Base-by-base conservation (phyloP, 2,329 filamentous ascomycete species). In the Hypoxylon sp. region DNA sequence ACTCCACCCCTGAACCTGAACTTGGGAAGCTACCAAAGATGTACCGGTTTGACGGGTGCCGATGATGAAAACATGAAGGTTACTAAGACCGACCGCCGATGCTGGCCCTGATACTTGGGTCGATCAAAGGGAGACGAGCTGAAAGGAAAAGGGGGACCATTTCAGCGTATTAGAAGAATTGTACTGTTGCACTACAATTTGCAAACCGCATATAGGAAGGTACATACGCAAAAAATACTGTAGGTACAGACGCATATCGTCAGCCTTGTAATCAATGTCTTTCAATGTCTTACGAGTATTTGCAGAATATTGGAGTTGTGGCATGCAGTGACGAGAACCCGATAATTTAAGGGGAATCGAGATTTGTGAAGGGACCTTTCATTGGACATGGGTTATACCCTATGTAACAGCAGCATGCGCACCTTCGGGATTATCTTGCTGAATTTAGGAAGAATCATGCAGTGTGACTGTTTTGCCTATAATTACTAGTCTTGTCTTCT, bases 281-380 rank as follows among this genome's bases (percentile, higher is more conserved):
- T 50, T 38, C 54, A 59, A 65, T 67, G 52, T 65, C 61, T 68
- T 56, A 28, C 11, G 16, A 62, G 26, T 66, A 66, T 66, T 66
- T 63, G 55, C 64, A 60, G 49, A 68, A 65, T 65, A 65, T 65
- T 65, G 57, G 42, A 38, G 48, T 52, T n/a, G 14, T 59, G 53
- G 53, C 61, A 61, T 65, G 28, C 36, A 33, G 20, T 52, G 53
- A 49, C 26, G 46, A 55, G 42, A 36, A 12, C 28, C 30, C 33
- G 42, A 55, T 59, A 54, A 63, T 68, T 68, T 46, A 63, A 65
- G 55, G 62, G 62, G 62, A 20, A 44, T 33, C n/a, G 33, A 36
- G 24, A 49, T 58, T 55, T 1, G 65, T 63, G 55, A 63, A 66
- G 28, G 55, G 55, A 22, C 16, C 20, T 55, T 1, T 26, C 28